Conservation (phyloP, 208 protist genomes). For the Leishmania aethiopica region DNA sequence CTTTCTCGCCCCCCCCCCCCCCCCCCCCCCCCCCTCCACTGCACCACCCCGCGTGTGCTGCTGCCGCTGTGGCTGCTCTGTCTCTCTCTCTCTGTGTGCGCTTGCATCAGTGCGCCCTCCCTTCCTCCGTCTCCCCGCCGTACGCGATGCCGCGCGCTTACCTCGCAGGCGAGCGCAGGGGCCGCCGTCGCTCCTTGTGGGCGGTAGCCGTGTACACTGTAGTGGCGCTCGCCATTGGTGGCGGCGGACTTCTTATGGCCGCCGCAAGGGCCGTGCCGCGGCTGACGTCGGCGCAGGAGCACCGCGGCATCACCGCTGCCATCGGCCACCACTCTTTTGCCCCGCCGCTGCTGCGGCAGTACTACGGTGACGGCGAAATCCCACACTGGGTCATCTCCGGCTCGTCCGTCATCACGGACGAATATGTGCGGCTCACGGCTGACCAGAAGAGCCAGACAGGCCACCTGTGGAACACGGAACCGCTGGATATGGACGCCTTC, state of each 20-base stretch:
- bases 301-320: constrained; percentile 42
- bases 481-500: constrained; percentile 76
- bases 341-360: constrained; percentile 69
- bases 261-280: constrained; percentile 5
- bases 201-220: neutral
- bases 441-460: constrained; percentile 50
- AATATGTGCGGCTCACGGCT: constrained; percentile 82
- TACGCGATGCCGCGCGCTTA: neutral
- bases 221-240: constrained; percentile 10
- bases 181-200: neutral
- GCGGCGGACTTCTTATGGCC: constrained; percentile 9
- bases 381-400: constrained; percentile 79
- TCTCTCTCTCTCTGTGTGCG: neutral
- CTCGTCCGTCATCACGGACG: constrained; percentile 80
- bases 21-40: neutral
- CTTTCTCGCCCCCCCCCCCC: neutral
- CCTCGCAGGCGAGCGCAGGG: neutral
- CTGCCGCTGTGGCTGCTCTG: neutral
- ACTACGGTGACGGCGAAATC: constrained; percentile 77
- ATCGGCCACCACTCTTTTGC: constrained; percentile 82
- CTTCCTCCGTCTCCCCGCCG: neutral
- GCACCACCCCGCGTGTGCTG: neutral
- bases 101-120: neutral
- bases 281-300: constrained; percentile 43
- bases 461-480: constrained; percentile 81